Conservation (phyloP, 345 rosid genomes). For the Dovyalis caffra region DNA sequence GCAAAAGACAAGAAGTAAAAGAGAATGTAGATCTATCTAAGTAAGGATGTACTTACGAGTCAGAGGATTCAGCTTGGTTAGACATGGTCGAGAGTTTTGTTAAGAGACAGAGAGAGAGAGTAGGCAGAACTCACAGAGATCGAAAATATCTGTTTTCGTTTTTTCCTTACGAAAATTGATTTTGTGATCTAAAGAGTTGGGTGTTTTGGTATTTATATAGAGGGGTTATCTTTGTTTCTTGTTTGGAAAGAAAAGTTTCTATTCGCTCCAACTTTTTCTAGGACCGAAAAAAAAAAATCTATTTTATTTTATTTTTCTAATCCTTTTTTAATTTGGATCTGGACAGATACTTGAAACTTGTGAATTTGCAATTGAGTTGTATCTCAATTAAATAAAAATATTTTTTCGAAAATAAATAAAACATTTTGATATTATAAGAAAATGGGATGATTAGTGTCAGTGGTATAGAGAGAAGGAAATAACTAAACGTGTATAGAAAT, state of each 20-base stretch:
- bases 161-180: constrained; percentile 22
- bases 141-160: constrained; percentile 43
- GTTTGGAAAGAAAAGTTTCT: constrained; percentile 9
- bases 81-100: constrained; percentile 41
- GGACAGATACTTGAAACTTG: not conserved
- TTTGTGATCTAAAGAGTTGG: constrained; percentile 23
- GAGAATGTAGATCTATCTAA: constrained; percentile 36
- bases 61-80: constrained; percentile 79
- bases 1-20: not conserved
- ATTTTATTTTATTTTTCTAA: not conserved
- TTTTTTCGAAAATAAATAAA: too few species aligned
- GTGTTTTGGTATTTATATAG: constrained; percentile 6
- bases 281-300: not conserved
- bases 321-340: not conserved
- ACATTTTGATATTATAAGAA: not conserved
- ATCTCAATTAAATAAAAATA: too few species aligned
- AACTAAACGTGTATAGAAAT: too few species aligned
- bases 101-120: constrained; percentile 24
- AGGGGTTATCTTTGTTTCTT: constrained; percentile 9
- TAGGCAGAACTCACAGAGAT: constrained; percentile 40
- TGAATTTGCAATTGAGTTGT: too few species aligned
- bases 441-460: not conserved
- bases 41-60: constrained; percentile 47
- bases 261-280: not conserved
- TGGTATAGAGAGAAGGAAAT: too few species aligned